Conservation (phyloP, 2,329 filamentous ascomycete genomes). For the Fonsecaea multimorphosa region DNA sequence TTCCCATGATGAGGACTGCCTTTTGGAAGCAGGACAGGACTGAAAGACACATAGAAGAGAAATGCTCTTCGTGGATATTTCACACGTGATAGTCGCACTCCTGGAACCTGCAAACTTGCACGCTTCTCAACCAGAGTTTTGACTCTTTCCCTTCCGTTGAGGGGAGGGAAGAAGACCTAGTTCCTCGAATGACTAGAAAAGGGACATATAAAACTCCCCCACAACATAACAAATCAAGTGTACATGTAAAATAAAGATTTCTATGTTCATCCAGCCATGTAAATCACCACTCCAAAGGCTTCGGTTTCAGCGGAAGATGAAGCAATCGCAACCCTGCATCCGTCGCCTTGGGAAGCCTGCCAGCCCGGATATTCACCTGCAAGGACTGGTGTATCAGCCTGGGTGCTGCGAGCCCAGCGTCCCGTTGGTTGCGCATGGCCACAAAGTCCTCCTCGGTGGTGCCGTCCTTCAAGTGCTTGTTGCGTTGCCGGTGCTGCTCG, state of each 20-base stretch:
- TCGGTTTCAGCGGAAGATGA: conserved; percentile 43
- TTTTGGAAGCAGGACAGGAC: too few species aligned
- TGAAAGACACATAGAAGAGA: too few species aligned
- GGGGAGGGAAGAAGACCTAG: neutral
- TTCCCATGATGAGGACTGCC: too few species aligned
- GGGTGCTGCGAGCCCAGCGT: conserved; percentile 43
- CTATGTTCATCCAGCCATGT: neutral
- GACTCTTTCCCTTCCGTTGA: too few species aligned
- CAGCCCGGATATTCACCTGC: conserved; percentile 51
- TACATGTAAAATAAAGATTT: neutral
- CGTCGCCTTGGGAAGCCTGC: conserved; percentile 42
- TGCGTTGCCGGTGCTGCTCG: conserved; percentile 43
- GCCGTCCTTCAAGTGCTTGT: conserved; percentile 45
- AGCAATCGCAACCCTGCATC: conserved; percentile 41
- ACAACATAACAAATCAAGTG: neutral
- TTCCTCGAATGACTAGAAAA: neutral
- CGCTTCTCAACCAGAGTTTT: too few species aligned
- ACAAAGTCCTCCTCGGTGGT: conserved; percentile 45
- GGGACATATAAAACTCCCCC: neutral
- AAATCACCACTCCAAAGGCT: conserved; percentile 11
- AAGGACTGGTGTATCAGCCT: conserved; percentile 47
- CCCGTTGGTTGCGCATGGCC: conserved; percentile 42
- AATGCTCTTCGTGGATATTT: too few species aligned
- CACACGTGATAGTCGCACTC: too few species aligned
- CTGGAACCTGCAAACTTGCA: too few species aligned